Conservation (phyloP, 805 yeast species). For the Candida krabiensis region DNA sequence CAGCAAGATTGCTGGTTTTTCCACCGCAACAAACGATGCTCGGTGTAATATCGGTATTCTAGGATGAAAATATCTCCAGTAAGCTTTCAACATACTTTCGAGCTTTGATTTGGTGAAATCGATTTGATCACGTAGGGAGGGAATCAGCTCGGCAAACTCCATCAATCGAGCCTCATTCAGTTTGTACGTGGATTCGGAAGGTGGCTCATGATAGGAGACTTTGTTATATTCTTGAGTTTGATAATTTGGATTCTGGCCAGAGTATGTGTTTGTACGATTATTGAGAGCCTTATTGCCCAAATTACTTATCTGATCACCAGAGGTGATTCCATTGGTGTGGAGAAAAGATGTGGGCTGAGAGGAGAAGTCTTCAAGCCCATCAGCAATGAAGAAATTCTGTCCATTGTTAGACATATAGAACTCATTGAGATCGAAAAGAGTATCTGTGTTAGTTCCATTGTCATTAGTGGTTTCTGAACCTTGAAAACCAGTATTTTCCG, state of each 20-base stretch:
- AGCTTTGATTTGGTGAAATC: conserved; percentile 32
- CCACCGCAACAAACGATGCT: conserved; percentile 53
- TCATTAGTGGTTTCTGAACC: neutral
- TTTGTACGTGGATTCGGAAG: conserved; percentile 12
- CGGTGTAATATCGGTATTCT: conserved; percentile 59
- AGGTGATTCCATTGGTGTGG: neutral
- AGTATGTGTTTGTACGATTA: conserved; percentile 1
- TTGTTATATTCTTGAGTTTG: conserved; percentile 1
- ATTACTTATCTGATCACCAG: neutral
- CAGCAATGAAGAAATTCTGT: conserved; percentile 31
- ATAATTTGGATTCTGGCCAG: neutral
- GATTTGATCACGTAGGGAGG: conserved; percentile 24
- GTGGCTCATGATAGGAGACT: conserved; percentile 1
- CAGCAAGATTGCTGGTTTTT: conserved; percentile 49
- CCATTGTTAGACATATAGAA: conserved; percentile 26
- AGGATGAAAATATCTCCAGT: conserved; percentile 62
- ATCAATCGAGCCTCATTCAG: conserved; percentile 20
- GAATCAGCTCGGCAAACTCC: conserved; percentile 27
- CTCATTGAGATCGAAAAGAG: conserved; percentile 25
- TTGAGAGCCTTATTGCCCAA: neutral
- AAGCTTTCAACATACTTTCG: conserved; percentile 34
- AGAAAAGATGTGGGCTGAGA: neutral
- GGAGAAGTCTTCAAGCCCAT: conserved; percentile 27
- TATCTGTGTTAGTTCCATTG: conserved; percentile 3
- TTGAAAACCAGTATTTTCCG: neutral